Conservation (phyloP, 306 rosid genomes). For the Fagus crenata region DNA sequence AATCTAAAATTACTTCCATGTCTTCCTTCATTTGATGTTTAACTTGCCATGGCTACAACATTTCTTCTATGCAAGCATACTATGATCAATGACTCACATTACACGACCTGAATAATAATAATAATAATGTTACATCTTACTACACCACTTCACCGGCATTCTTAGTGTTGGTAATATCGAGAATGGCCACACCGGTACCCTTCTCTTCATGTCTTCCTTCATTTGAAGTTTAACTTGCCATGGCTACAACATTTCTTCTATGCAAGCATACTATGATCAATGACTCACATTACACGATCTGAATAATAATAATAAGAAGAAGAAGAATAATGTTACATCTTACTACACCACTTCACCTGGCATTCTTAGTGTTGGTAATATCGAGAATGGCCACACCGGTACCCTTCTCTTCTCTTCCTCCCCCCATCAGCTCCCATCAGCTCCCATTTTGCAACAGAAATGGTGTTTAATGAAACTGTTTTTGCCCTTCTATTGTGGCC, state of each 20-base stretch:
- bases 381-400: background rate
- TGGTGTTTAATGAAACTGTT: background rate
- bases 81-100: too few species aligned
- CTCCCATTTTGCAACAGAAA: background rate
- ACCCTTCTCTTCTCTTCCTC: background rate
- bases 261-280: too few species aligned
- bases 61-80: too few species aligned
- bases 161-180: background rate
- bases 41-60: too few species aligned
- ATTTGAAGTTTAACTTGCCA: too few species aligned
- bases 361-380: slow-evolving; percentile 1
- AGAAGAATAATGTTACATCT: too few species aligned
- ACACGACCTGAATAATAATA: background rate
- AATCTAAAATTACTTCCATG: too few species aligned
- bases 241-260: too few species aligned
- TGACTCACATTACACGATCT: too few species aligned
- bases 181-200: background rate
- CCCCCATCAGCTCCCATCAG: background rate
- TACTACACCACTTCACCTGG: background rate
- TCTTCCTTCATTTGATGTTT: too few species aligned
- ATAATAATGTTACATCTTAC: background rate
- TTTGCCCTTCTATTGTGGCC: background rate
- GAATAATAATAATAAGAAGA: too few species aligned
- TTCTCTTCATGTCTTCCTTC: background rate
- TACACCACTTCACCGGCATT: background rate